Conservation (phyloP, 305 asterid genomes). For the Striga hermonthica region DNA sequence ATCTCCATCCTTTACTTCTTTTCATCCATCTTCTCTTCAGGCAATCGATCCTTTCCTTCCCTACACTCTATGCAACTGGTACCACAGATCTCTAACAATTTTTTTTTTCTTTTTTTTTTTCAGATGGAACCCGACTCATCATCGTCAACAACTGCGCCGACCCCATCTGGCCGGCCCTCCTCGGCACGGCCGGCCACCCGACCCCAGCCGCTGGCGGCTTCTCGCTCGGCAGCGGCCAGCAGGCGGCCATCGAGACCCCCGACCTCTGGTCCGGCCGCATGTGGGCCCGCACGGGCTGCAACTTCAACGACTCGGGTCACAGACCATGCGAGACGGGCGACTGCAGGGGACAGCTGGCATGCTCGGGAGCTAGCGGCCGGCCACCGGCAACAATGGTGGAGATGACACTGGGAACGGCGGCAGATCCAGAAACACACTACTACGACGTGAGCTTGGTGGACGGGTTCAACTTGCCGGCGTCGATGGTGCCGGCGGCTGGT, state of each 20-base stretch:
- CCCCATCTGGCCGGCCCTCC: constrained; percentile 72
- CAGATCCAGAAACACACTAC: constrained; percentile 47
- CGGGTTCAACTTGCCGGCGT: constrained; percentile 71
- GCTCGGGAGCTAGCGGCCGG: constrained; percentile 53
- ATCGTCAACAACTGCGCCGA: constrained; percentile 69
- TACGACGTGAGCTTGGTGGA: constrained; percentile 85
- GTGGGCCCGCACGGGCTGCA: constrained; percentile 81
- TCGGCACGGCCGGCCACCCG: constrained; percentile 54
- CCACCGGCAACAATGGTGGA: constrained; percentile 79
- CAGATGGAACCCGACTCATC: constrained; percentile 60
- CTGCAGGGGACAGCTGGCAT: constrained; percentile 56
- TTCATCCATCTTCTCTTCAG: constrained; percentile 28
- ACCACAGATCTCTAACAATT: not conserved
- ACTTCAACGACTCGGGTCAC: constrained; percentile 45
- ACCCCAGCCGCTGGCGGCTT: constrained; percentile 62
- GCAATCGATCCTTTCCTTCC: not conserved
- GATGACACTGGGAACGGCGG: constrained; percentile 64
- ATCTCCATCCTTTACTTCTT: constrained; percentile 31
- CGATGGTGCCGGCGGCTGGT: constrained; percentile 62
- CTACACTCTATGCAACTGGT: not conserved
- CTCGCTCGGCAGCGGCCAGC: constrained; percentile 46
- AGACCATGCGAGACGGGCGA: constrained; percentile 78
- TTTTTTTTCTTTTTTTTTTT: not conserved
- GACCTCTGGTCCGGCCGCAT: constrained; percentile 74
- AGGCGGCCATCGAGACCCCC: constrained; percentile 45